These are phyloP conservation scores for Trypanosoma congolense DNA, from an alignment of 208 protist genomes.

Conservation along the genomic window DNA sequence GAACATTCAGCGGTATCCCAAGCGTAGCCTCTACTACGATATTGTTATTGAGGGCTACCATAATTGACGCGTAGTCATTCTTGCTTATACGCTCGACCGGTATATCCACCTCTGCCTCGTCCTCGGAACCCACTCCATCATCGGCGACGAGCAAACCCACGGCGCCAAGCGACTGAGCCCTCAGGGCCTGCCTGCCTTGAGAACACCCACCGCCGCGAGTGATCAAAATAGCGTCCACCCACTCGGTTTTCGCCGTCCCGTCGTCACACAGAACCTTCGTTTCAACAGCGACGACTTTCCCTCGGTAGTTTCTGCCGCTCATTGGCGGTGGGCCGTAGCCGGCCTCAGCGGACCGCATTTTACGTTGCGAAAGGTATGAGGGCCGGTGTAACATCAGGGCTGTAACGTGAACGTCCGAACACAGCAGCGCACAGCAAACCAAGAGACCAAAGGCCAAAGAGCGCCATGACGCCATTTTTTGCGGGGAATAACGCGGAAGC, in stretches of 20 bases:
- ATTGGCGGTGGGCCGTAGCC: conserved; percentile 6
- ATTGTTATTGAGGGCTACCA: neutral
- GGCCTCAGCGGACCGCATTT: neutral
- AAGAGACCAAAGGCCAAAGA: neutral
- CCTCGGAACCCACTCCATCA: too few relatives aligned
- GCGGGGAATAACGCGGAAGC: too few relatives aligned
- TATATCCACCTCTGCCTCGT: conserved; percentile 16
- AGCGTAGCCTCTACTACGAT: conserved; percentile 17
- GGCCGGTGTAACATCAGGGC: conserved; percentile 11
- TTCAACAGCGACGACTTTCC: conserved; percentile 7
- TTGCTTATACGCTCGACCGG: conserved; percentile 14
- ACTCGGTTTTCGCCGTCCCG: neutral
- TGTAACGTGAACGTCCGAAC: neutral
- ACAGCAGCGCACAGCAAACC: neutral
- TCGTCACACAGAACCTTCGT: neutral
- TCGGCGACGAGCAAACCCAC: conserved; percentile 13
- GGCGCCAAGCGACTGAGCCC: conserved; percentile 13
- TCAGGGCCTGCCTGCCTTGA: conserved; percentile 5
- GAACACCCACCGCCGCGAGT: conserved; percentile 1
- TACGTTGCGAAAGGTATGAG: conserved; percentile 1
- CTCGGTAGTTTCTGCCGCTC: conserved; percentile 11
- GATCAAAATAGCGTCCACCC: conserved; percentile 11
- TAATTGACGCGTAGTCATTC: conserved; percentile 8
- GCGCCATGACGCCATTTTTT: neutral
- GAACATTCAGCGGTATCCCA: conserved; percentile 10